Evolutionary conservation across 306 rosid species (phyloP).

Genomic region (Cicer pinnatifidum): DNA sequence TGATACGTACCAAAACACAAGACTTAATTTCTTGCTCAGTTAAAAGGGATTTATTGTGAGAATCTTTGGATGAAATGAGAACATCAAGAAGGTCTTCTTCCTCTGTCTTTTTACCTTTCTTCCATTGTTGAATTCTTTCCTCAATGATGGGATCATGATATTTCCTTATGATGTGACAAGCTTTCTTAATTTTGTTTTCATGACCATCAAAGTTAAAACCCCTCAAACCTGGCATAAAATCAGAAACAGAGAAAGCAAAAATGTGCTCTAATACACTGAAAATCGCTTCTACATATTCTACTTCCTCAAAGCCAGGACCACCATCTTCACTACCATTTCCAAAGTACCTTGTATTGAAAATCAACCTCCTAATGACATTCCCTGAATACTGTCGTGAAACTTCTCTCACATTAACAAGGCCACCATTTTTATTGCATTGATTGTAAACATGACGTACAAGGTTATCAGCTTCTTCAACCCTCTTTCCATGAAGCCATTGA

Average conservation of each 20-base stretch:
- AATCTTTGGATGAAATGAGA: not conserved
- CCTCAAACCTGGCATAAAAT: slow-evolving; percentile 35
- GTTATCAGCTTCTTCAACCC: slow-evolving; percentile 46
- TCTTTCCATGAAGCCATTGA: slow-evolving; percentile 41
- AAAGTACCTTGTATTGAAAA: slow-evolving; percentile 37
- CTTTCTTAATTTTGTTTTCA: not conserved
- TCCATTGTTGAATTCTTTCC: not conserved
- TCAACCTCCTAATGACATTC: slow-evolving; percentile 37
- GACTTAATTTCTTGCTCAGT: not conserved
- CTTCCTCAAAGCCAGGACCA: not conserved
- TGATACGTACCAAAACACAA: not conserved
- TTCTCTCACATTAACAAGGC: not conserved
- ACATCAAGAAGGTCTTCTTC: slow-evolving; percentile 5
- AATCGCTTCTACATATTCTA: not conserved
- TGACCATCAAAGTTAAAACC: not conserved
- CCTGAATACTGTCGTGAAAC: slow-evolving; percentile 36
- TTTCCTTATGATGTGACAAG: not conserved
- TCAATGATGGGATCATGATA: not conserved
- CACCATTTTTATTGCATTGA: not conserved
- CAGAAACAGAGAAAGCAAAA: slow-evolving; percentile 40
- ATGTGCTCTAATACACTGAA: not conserved
- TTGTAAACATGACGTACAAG: slow-evolving; percentile 24
- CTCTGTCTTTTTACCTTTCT: not conserved
- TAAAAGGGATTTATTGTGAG: not conserved
- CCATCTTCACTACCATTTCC: slow-evolving; percentile 35